Evolutionary conservation across 176 grass and related monocot genomes (phyloP).

Genomic region (Aegilops tauschii): DNA sequence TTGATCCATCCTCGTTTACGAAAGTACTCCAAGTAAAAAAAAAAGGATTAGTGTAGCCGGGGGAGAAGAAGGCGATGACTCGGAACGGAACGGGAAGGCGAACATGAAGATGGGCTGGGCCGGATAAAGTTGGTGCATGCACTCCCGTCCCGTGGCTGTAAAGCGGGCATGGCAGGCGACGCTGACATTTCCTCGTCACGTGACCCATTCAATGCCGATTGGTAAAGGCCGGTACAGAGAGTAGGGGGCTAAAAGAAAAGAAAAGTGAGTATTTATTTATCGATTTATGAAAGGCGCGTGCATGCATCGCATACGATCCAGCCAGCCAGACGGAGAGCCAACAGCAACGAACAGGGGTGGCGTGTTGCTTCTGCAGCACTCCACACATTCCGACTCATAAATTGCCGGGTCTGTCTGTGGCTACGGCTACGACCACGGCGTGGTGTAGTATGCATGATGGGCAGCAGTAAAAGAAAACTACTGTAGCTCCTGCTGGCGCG

Average conservation of each 20-base stretch:
- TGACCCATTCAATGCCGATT: conserved; percentile 40
- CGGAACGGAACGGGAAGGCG: not conserved
- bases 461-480: not conserved
- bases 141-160: conserved; percentile 12
- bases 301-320: not conserved
- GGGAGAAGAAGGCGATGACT: too few relatives aligned
- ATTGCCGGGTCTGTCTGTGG: not conserved
- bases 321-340: too few relatives aligned
- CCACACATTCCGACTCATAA: conserved; percentile 11
- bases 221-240: conserved; percentile 23
- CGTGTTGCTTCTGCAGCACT: conserved; percentile 31
- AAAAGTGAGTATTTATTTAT: not conserved
- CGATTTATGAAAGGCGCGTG: not conserved
- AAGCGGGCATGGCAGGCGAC: conserved; percentile 14
- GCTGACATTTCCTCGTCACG: conserved; percentile 35
- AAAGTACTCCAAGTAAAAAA: not conserved
- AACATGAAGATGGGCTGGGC: not conserved
- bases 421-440: not conserved
- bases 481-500: not conserved
- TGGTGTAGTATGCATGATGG: not conserved
- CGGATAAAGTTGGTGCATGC: conserved; percentile 15
- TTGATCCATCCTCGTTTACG: not conserved
- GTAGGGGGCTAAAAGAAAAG: not conserved
- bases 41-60: not conserved
- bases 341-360: not conserved